Base-by-base conservation (phyloP, 345 rosid genomes). In the Eucalyptus urophylla region DNA sequence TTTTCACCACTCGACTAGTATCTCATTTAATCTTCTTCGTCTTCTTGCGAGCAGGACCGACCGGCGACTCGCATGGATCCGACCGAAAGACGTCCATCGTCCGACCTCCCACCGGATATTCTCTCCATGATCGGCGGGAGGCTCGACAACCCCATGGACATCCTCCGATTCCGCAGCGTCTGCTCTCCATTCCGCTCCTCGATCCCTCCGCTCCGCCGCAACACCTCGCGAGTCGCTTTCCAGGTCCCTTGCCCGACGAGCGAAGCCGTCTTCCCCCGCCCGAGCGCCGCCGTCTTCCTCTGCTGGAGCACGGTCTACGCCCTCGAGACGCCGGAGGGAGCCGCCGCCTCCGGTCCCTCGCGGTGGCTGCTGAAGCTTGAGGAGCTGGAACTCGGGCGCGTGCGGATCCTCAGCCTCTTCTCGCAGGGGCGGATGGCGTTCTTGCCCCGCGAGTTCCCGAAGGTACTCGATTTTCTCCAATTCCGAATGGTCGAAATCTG, bases 91-190 rank as follows among this genome's bases (percentile, higher is more conserved):
- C 80, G 11, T 15, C 81, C 43, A 8, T 90, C 91, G 90, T n/a
- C 86, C 21, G 81, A 76, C 27, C 92, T 90, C 16, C 91, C 87
- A 3, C 44, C 54, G 49, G 90, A 90, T 31, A 5, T 92, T 12
- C 33, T 72, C 87, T 5, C 25, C 25, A 31, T 17, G 45, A 90
- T 92, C 45, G 90, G 67, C 60, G 40, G 22, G n/a, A 65, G 44
- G 53, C 88, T 92, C 87, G 81, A 89, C 86, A 14, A 86, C 12
- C 87, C 49, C 89, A 37, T 89, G 67, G 92, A 92, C 86, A 6
- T 88, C 47, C 91, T 89, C 56, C 43, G 88, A 2, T 88, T 91
- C 62, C 86, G 90, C 31, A 86, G 90, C 44, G 91, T 91, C 89
- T 50, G 54, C 2, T 50, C 2, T 3, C 54, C 54, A 2, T 50